Percentiles rank a stretch among this genome's conserved stretches.
phyloP scores from a whole-genome alignment of 1,139 yeast genomes.

The Hyphopichia burtonii region DNA sequence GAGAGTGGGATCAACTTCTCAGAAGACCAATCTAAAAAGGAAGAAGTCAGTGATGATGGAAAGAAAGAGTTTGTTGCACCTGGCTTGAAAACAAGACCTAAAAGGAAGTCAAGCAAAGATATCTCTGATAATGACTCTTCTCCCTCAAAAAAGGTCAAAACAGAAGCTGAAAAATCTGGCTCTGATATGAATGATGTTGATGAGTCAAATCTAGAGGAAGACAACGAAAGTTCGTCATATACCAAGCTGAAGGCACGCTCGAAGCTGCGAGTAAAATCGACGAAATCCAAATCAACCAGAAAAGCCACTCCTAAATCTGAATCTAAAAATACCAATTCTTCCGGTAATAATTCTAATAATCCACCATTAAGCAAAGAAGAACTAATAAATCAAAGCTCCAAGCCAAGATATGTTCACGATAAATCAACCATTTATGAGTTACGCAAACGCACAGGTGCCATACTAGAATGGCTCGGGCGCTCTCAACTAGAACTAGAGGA shows the following conservation, averaged over 20 bases:
- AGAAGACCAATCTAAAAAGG: slow-evolving; percentile 6
- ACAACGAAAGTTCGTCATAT: slow-evolving; percentile 11
- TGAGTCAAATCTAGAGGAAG: slow-evolving; percentile 16
- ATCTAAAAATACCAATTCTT: slow-evolving; percentile 9
- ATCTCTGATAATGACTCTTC: slow-evolving; percentile 8
- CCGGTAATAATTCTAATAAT: slow-evolving; percentile 3
- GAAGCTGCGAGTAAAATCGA: slow-evolving; percentile 8
- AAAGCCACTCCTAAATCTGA: slow-evolving; percentile 12
- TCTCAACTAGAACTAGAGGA: slow-evolving; percentile 77
- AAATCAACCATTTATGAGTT: slow-evolving; percentile 75
- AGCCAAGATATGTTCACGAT: slow-evolving; percentile 79
- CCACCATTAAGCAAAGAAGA: slow-evolving; percentile 33
- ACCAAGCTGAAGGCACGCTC: slow-evolving; percentile 5
- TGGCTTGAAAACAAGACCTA: slow-evolving; percentile 10
- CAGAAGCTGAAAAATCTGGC: slow-evolving; percentile 10
- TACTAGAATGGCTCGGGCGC: slow-evolving; percentile 83
- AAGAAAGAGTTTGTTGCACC: slow-evolving; percentile 6
- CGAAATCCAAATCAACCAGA: slow-evolving; percentile 9
- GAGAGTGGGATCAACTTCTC: slow-evolving; percentile 24
- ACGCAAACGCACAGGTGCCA: slow-evolving; percentile 85
- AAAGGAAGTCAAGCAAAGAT: slow-evolving; percentile 11
- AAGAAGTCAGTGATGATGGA: slow-evolving; percentile 11
- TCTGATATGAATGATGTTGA: slow-evolving; percentile 10
- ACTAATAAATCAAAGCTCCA: slow-evolving; percentile 62
- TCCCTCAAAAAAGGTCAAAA: slow-evolving; percentile 11